Evolutionary conservation across 1,284 basidiomycete species (phyloP), one percentile per base, ranked within the genome.

Genomic region (Apiotrichum gracile): DNA sequence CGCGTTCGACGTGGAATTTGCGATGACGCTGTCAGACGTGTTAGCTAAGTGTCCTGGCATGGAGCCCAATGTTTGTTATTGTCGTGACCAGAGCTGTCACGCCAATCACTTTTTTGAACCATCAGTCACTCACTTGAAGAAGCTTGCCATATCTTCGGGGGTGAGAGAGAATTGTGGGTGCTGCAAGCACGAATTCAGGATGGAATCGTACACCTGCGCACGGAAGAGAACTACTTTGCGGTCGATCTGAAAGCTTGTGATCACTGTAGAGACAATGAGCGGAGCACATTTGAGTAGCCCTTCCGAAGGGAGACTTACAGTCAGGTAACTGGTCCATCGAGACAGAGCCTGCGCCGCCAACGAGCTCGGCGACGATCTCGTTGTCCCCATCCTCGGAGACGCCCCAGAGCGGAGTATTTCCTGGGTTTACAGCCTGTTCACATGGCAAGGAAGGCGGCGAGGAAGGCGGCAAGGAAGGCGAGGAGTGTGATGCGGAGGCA

Each of bases 171-270:
- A 46, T 26, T 67, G 63, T 2, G 55, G 47, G 40, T 68, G 64
- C 25, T 52, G 50, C 9, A 49, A 25, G 35, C 65, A 64, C 19
- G 65, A 50, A 17, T 46, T 24, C 5, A 54, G 41, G 4, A 70
- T 53, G 14, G 57, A 56, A 6, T 58, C 60, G 50, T 62, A 63
- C 35, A 64, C 66, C 7, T 52, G 33, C 14, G 63, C 55, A 16
- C 66, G 63, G 5, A 70, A 27, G 16, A 51, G 31, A 16, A 4
- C 3, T 26, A 21, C 44, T 22, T 24, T 46, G 31, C 25, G n/a
- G n/a, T 27, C 41, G 26, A 43, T 26, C 13, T 43, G 17, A 17
- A 29, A 43, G 25, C 26, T 43, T 5, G 25, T 27, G 41, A 43
- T 43, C 25, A 43, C 41, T 43, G 24, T 2, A n/a, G 41, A n/a